Base-by-base conservation (phyloP, 1,284 basidiomycete genomes). In the Pseudozyma tsukubaensis region DNA sequence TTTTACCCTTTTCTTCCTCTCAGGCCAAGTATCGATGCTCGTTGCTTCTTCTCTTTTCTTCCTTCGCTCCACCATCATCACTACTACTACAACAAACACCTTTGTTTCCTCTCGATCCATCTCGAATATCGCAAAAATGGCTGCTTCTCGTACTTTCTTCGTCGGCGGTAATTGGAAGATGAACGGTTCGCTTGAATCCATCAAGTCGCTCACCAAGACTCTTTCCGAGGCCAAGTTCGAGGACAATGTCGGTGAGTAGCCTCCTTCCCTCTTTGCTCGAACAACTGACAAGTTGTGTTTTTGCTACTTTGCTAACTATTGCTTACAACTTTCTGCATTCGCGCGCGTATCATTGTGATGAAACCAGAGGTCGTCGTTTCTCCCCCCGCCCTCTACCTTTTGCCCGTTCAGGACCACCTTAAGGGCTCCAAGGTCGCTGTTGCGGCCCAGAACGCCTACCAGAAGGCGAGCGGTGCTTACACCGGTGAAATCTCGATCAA, bases 361-460 rank as follows among this genome's bases (percentile, higher is more conserved):
- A 18, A 40, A 40, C 3, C 58, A 71, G 82, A 84, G 80, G 80
- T 83, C 21, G 81, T 84, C 32, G 72, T 84, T 12, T 73, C 83
- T 3, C 83, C 83, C n/a, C 81, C 83, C 10, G 72, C 77, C 29
- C 62, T 84, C 44, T 75, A 84, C 75, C 78, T 84, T 14, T 61
- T 83, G 1, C 50, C 72, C 16, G 78, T 80, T 24, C 65, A 81
- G 77, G 77, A 82, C 50, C 64, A 68, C 48, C 68, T 84, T 24
- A 49, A 61, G 50, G 67, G 59, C 34, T 59, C 68, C 44, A 50
- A 72, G 21, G 62, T 84, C 24, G 48, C 65, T 35, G 89, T 99
- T 71, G 86, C 93, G 13, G 96, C 95, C 21, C 97, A 99, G 86
- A 98, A 98, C 87, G 90, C 90, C 79, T 94, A 95, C 88, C 88